phyloP scores from a whole-genome alignment of 768 basidiomycete genomes.

The Kwoniella shandongensis region DNA sequence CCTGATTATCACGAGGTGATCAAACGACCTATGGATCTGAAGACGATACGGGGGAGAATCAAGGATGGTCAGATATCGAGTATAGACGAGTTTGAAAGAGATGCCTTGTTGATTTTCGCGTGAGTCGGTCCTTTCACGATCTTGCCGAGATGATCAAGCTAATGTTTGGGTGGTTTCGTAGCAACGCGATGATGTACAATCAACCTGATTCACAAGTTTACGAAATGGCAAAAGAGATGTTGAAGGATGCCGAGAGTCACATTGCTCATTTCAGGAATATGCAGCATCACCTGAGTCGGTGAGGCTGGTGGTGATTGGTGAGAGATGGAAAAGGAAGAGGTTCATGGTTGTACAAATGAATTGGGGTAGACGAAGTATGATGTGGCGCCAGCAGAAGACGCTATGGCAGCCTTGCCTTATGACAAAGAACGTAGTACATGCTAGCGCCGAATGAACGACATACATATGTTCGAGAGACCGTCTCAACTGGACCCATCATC shows the following conservation, averaged over 20 bases:
- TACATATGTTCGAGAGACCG: too few relatives aligned
- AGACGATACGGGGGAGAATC: slow-evolving; percentile 81
- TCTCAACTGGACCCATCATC: too few relatives aligned
- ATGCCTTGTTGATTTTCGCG: slow-evolving; percentile 89
- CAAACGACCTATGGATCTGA: slow-evolving; percentile 92
- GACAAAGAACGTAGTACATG: too few relatives aligned
- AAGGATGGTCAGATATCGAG: slow-evolving; percentile 78
- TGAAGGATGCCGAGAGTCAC: slow-evolving; percentile 53
- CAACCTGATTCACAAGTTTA: slow-evolving; percentile 80
- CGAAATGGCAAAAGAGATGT: slow-evolving; percentile 85
- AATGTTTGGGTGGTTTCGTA: slow-evolving; percentile 14
- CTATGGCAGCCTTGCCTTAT: too few relatives aligned
- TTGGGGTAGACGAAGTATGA: too few relatives aligned
- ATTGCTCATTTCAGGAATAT: slow-evolving; percentile 44
- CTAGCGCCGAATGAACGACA: too few relatives aligned
- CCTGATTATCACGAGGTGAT: slow-evolving; percentile 90
- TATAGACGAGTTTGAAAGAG: slow-evolving; percentile 83
- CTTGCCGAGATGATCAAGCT: neutral
- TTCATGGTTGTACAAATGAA: too few relatives aligned
- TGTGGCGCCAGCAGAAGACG: too few relatives aligned
- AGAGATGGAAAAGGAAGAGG: too few relatives aligned
- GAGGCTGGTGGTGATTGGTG: neutral
- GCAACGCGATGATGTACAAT: slow-evolving; percentile 96
- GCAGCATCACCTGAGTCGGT: slow-evolving; percentile 40
- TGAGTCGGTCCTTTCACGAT: slow-evolving; percentile 21